Evolutionary conservation across 2,329 filamentous ascomycete genomes (phyloP), one percentile per base, ranked within the genome.

Genomic region (Xylariaceae sp.): DNA sequence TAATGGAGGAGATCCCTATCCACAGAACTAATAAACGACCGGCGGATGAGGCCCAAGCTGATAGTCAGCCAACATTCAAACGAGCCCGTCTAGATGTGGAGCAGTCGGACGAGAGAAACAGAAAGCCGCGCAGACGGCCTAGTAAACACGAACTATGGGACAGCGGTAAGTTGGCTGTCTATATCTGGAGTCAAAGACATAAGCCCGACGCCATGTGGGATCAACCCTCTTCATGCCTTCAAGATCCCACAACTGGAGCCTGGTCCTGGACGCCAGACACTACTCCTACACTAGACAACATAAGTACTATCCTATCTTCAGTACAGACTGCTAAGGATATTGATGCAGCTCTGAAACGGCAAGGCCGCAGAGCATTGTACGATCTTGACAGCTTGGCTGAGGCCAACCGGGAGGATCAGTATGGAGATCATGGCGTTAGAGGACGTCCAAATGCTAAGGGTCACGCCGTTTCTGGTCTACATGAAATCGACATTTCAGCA

Each of bases 1-100:
- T 70, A 10, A 72, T 77, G 67, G 64, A 65, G 54, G 70, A 65
- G 34, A 61, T 66, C 6, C 53, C 64, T n/a, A 54, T 60, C 18
- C 56, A 61, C 47, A 51, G 57, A 30, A 47, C 52, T 34, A 54
- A 56, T 10, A 70, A 70, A 53, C 63, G 68, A 15, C 55, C 52
- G 11, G 42, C 45, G 4, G 64, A 67, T 52, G 64, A 71, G 57
- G 55, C 68, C 59, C 55, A 64, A 62, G 37, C 37, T 11, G 53
- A 56, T n/a, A 64, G 59, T 15, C 62, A 59, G 53, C 47, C 23
- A 23, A 53, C 57, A 2, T 34, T 49, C 1, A 70, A 70, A 54
- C 66, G 53, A 52, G 13, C 39, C 13, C 67, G 66, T 11, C 17
- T 63, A 35, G 61, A 65, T 18, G 30, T 53, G 9, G 54, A 58